Percentiles rank a stretch among this genome's conserved stretches.
Evolutionary conservation across 106 monocot species (phyloP).

Genomic region (Dactylorhiza incarnata): DNA sequence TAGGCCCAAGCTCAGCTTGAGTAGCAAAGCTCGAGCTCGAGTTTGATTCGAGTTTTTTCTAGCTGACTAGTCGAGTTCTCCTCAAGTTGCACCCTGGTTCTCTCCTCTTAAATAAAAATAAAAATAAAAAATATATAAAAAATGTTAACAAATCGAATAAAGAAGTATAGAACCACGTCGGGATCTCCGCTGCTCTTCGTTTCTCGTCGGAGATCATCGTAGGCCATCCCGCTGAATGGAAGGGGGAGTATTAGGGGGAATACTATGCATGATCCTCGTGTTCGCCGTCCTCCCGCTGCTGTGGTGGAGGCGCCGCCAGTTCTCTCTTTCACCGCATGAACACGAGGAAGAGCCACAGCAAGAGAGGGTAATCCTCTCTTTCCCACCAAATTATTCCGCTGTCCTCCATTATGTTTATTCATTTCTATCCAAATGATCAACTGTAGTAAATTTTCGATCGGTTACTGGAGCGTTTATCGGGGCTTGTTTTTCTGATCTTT

Average conservation of each 20-base stretch:
- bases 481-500: background rate
- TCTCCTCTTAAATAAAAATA: no score
- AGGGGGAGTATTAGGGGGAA: conserved; percentile 30
- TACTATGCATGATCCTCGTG: conserved; percentile 48
- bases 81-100: no score
- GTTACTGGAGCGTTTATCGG: background rate
- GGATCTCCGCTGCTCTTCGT: background rate
- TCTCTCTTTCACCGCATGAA: conserved; percentile 19
- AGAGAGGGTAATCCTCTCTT: conserved; percentile 16
- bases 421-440: background rate
- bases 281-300: conserved; percentile 44
- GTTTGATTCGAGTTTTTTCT: no score
- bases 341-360: conserved; percentile 36
- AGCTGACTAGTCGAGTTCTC: no score
- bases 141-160: no score
- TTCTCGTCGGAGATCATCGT: background rate
- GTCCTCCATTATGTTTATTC: background rate
- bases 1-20: no score
- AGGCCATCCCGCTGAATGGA: background rate
- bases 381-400: background rate
- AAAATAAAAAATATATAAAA: no score
- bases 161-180: no score
- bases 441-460: background rate
- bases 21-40: no score
- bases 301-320: conserved; percentile 49